phyloP scores from a whole-genome alignment of 805 yeast species.

The Saccharomycopsis selenospora region DNA sequence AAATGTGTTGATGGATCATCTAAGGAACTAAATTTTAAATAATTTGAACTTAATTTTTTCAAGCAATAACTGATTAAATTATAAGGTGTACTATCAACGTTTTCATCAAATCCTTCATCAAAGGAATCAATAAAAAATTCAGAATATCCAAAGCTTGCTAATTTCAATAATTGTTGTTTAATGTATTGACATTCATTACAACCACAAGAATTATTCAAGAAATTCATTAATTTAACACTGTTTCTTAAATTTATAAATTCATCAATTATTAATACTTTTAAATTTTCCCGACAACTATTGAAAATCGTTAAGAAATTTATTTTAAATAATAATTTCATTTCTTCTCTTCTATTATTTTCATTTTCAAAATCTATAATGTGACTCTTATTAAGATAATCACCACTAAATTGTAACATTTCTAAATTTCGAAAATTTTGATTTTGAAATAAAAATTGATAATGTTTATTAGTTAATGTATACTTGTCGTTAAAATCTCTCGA shows the following conservation, averaged over 20 bases:
- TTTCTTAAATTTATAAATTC: conserved; percentile 15
- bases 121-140: conserved; percentile 17
- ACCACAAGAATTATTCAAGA: conserved; percentile 4
- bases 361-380: not conserved
- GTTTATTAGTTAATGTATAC: conserved; percentile 9
- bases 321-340: conserved; percentile 4
- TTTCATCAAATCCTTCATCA: conserved; percentile 18
- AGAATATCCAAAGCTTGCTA: conserved; percentile 16
- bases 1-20: conserved; percentile 19
- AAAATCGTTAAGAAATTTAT: conserved; percentile 12
- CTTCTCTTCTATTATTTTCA: not conserved
- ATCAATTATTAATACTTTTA: conserved; percentile 15
- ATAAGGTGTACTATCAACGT: conserved; percentile 16
- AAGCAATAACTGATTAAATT: conserved; percentile 12
- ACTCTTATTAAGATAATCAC: conserved; percentile 14
- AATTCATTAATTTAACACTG: conserved; percentile 9
- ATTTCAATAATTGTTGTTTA: not conserved
- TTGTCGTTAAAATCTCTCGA: conserved; percentile 11
- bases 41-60: conserved; percentile 7
- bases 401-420: conserved; percentile 24
- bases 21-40: conserved; percentile 15
- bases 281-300: conserved; percentile 3
- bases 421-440: conserved; percentile 68
- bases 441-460: conserved; percentile 78
- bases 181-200: not conserved